phyloP scores from a whole-genome alignment of 306 rosid species.

The Fagus crenata region DNA sequence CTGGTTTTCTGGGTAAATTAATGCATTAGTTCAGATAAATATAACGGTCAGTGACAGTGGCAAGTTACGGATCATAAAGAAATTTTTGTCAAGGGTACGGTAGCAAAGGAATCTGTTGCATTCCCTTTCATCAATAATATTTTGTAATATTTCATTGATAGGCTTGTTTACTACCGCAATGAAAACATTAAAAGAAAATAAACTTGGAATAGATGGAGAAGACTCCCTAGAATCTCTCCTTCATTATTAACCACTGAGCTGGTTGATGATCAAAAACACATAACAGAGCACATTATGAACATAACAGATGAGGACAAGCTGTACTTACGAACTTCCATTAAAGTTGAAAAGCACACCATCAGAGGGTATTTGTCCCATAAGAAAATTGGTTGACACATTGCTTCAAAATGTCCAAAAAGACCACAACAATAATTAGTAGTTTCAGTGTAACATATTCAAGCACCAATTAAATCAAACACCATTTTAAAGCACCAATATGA shows the following conservation, averaged over 20 bases:
- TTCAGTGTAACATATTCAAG: not conserved
- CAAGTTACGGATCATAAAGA: not conserved
- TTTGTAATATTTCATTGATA: not conserved
- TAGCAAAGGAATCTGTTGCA: conserved; percentile 4
- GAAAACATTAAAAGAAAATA: conserved; percentile 4
- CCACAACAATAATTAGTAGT: conserved; percentile 22
- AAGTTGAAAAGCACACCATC: conserved; percentile 81
- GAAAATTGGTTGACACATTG: conserved; percentile 88
- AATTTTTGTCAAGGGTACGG: not conserved
- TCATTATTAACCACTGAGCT: not conserved
- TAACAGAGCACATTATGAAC: conserved; percentile 6
- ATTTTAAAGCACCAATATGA: not conserved
- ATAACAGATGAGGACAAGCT: conserved; percentile 26
- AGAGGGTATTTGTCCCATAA: conserved; percentile 87
- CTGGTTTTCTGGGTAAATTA: not conserved
- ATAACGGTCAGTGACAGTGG: conserved; percentile 11
- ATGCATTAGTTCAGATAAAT: conserved; percentile 12
- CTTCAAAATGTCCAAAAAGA: conserved; percentile 44
- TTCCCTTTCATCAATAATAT: not conserved
- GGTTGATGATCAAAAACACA: conserved; percentile 13
- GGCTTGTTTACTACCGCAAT: not conserved
- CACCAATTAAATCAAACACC: not conserved
- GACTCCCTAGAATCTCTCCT: not conserved
- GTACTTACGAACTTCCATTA: conserved; percentile 79
- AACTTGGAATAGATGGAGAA: not conserved